Base-by-base conservation (phyloP, 164 flowering plant genomes). In the Vitis rupestris region DNA sequence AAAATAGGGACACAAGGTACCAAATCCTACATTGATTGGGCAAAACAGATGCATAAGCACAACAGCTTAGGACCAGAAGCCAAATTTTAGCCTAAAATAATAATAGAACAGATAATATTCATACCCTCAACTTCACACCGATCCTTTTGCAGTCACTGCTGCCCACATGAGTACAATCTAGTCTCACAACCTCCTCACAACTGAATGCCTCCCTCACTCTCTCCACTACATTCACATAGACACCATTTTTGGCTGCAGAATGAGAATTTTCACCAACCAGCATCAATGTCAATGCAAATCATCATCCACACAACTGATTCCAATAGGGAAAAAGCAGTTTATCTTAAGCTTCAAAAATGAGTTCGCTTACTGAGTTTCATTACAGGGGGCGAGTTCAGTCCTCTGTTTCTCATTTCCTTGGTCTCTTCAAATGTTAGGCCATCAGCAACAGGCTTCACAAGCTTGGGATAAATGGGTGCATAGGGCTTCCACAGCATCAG, bases 1-100 rank as follows among this genome's bases (percentile, higher is more conserved):
- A 92, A 75, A 65, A 94, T 79, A n/a, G 98, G 98, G 57, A 90
- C 82, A 79, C 97, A 94, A 61, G 97, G 97, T 56, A 94, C 99
- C 79, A 94, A 76, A 82, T 94, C 98, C 99, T 94, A 90, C 72
- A 78, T 54, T 31, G 1, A 69, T 10, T 66, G 8, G 23, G 30
- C 56, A 61, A 52, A 16, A 50, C 30, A 56, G n/a, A 52, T 58
- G 30, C n/a, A 12, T 52, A 7, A 49, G 23, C 15, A 56, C 5
- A 70, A 56, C 23, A 47, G 55, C 57, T 27, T 12, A 9, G 17
- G 8, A 14, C 44, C 44, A 37, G 44, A 37, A 61, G 27, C 50
- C 17, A 23, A 23, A 23, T 23, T 23, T 23, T 23, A 23, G 27
- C 44, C 44, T 37, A 37, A 37, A 37, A 37, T 37, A 37, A 37